Conservation (phyloP, 345 rosid species). For the Hevea brasiliensis region DNA sequence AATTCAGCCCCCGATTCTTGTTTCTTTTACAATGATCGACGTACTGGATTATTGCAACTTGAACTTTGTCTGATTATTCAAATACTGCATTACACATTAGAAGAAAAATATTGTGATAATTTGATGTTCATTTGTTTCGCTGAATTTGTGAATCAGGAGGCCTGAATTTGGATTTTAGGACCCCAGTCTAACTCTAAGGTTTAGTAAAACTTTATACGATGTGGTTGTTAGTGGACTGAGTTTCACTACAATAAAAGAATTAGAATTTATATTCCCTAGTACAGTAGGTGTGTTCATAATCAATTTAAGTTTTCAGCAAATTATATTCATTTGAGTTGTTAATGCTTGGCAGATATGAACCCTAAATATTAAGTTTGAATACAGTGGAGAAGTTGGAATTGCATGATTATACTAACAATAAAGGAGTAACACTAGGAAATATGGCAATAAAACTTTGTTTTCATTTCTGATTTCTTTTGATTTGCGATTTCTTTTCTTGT, state of each 20-base stretch:
- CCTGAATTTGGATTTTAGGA: neutral
- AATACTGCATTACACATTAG: neutral
- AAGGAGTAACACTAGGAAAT: neutral
- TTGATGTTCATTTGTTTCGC: neutral
- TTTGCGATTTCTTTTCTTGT: constrained; percentile 23
- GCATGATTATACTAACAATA: constrained; percentile 1
- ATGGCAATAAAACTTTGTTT: neutral
- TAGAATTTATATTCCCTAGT: neutral
- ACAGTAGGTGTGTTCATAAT: neutral
- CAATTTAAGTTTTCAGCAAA: neutral
- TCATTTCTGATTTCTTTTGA: constrained; percentile 13
- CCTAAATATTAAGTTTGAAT: neutral
- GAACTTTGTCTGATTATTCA: neutral
- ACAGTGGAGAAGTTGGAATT: neutral
- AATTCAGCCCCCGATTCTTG: constrained; percentile 21
- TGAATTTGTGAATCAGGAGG: neutral
- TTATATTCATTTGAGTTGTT: neutral
- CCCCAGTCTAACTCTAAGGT: neutral
- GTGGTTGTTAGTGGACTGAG: neutral
- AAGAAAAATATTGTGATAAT: neutral
- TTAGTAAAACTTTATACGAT: neutral
- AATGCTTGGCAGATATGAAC: neutral
- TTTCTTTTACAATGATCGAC: constrained; percentile 6
- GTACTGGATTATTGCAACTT: neutral
- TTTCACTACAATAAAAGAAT: neutral